Evolutionary conservation across 352 stramenopile species (phyloP), one percentile per base, ranked within the genome.

Genomic region (Phytophthora sansomeana): DNA sequence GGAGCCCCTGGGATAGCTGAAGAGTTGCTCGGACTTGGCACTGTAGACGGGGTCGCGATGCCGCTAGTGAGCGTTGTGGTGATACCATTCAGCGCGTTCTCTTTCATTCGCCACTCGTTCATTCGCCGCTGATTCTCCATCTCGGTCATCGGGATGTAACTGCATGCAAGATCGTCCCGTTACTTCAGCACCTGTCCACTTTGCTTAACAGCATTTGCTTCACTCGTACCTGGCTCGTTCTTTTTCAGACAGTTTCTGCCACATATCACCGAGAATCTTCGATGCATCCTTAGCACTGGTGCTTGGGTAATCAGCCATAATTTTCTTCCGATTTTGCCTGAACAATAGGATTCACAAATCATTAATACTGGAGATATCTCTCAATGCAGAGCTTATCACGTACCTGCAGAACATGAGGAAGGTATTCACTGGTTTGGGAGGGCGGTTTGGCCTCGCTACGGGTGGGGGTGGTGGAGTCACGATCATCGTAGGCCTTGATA

Each of bases 391-490:
- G 1, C 14, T 28, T 26, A 28, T 19, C 6, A 9, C 17, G 21
- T 57, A 79, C 66, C 83, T 75, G 46, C 86, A 94, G 61, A 94
- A 94, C 82, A 94, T 92, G 30, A 94, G 72, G 48, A 94, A 94
- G 26, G 86, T 92, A 57, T 94, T 94, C 19, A 94, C 86, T 29
- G 86, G 86, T 67, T 94, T 94, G 5, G 86, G 86, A 21, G 85
- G 85, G 2, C 83, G 81, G 41, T 93, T 93, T 9, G 83, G 77
- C 63, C 84, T 90, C 9, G 57, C 35, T 35, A 61, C 48, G 6
- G 69, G 62, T 17, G 58, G 57, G 14, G 70, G 57, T 1, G 69
- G 60, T 2, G 76, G 61, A 24, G 67, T 38, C 55, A 69, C 62
- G 0, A 83, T 61, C 1, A 83, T 63, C 19, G 67, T 90, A 49